phyloP scores from a whole-genome alignment of 495 filamentous ascomycete species.

The Friedmanniomyces simplex region DNA sequence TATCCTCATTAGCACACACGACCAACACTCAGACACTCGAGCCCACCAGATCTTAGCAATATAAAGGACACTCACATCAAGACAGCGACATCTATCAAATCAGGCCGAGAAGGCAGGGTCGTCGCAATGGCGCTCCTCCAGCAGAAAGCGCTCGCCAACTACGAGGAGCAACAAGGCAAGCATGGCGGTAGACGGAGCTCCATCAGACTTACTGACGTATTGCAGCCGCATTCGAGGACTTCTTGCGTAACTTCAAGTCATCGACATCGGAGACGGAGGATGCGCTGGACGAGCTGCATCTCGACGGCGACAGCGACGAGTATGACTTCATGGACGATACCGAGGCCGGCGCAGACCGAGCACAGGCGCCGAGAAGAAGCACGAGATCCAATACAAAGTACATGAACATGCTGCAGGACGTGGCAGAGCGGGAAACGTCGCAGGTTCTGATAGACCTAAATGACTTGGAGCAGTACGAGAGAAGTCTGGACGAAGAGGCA shows the following conservation, averaged over 20 bases:
- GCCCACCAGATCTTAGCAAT: too few species aligned
- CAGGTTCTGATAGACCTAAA: conserved; percentile 82
- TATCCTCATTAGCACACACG: background rate
- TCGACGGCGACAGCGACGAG: conserved; percentile 86
- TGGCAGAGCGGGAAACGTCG: conserved; percentile 64
- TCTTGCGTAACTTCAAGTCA: conserved; percentile 80
- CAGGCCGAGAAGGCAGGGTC: too few species aligned
- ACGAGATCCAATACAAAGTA: conserved; percentile 69
- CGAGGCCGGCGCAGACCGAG: conserved; percentile 37
- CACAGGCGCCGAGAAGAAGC: conserved; percentile 31
- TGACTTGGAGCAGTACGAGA: conserved; percentile 64
- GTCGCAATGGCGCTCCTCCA: conserved; percentile 67
- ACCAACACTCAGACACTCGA: too few species aligned
- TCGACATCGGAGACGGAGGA: conserved; percentile 62
- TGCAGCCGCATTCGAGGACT: conserved; percentile 73
- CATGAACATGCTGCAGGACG: conserved; percentile 75
- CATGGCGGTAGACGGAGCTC: background rate
- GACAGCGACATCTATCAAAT: too few species aligned
- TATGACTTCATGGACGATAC: conserved; percentile 92
- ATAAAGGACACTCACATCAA: too few species aligned
- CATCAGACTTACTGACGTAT: conserved; percentile 11
- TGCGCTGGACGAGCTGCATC: conserved; percentile 71
- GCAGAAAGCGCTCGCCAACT: conserved; percentile 67
- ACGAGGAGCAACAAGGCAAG: conserved; percentile 70
- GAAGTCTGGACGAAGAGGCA: conserved; percentile 49